Evolutionary conservation across 1,284 basidiomycete species (phyloP), one percentile per base, ranked within the genome.

Genomic region (Microbotryum lychnidis-dioicae): DNA sequence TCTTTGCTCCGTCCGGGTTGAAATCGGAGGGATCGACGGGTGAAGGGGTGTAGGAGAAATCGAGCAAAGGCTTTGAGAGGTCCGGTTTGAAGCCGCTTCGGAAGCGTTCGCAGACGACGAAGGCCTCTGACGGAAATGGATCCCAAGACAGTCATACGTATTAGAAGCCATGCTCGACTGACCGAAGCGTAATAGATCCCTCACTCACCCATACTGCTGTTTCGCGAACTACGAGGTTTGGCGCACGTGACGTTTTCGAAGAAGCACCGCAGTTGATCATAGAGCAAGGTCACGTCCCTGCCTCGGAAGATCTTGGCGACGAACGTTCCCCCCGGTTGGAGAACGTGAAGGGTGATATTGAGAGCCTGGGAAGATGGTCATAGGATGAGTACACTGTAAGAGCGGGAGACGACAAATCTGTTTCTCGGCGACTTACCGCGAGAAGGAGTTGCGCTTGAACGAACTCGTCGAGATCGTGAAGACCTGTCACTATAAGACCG

Each of bases 271-370:
- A 76, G 65, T 58, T 80, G 71, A 60, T 79, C 78, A 4, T 76
- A 79, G 5, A 77, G 72, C 21, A 80, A 69, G 18, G 76, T 72
- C 4, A 76, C 74, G n/a, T 78, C 79, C 20, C 75, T 67, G 0
- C 78, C 79, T 16, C 79, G 72, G 73, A 83, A 82, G 66, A 83
- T 80, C 69, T 83, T 83, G 70, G 81, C 81, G 59, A 82, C 76
- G 60, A 82, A 80, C 4, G 77, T 81, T 3, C 80, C 79, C 4
- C 76, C 76, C 0, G 76, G 75, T 6, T 78, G 76, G 45, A 83
- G 77, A 21, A 81, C 74, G 7, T 79, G 78, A 21, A 82, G 71
- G 0, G 80, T 79, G 47, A 83, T 78, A 14, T 80, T 79, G 14
- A 80, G 72, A 1, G 81, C 81, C 77, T 79, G 61, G 18, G n/a